Base-by-base conservation (phyloP, 805 yeast genomes). In the Candida sanyiensis region DNA sequence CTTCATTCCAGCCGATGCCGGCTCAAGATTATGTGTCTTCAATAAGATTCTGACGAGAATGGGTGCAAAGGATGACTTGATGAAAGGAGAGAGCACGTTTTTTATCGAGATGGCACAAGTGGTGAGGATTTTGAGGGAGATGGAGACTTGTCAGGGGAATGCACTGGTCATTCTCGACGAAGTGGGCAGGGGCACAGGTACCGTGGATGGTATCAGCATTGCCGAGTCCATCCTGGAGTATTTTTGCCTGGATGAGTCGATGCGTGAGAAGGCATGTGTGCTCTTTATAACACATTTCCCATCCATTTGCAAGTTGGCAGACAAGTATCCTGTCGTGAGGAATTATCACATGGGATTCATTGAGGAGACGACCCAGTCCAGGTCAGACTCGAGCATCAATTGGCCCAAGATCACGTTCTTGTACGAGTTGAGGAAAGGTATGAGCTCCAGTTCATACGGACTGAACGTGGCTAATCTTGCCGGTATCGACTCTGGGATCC, bases 391-490 rank as follows among this genome's bases (percentile, higher is more conserved):
- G n/a, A n/a, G n/a, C 2, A 43, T 35, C n/a, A 73, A 72, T 17
- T 55, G 58, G 58, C 57, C 59, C 23, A 93, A 85, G 47, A 86
- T 93, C 42, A 88, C 97, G 0, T 70, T 93, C 43, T 66, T 93
- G 50, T 93, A 93, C 64, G 83, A 80, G 52, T 95, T 93, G 13
- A 96, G 84, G 44, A 83, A 83, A 2, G 99, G 99, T 4, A 74
- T 87, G 29, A 80, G 95, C 3, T 94, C 83, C 54, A 90, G 86
- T 59, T 88, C 97, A 0, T 93, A 93, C 66, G 99, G 99, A 52
- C 85, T 93, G 37, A 95, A 93, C 57, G 99, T 93, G 32, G 97
- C 98, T 0, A 97, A 90, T 61, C 75, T 90, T 22, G 97, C 93
- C 10, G 80, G 83, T 48, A 93, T 93, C 57, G 97, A 97, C 3